A percentile compares a stretch with the other conserved stretches of the same genome.
phyloP scores from a whole-genome alignment of 2,329 filamentous ascomycete species.

The Orbilia ellipsospora region DNA sequence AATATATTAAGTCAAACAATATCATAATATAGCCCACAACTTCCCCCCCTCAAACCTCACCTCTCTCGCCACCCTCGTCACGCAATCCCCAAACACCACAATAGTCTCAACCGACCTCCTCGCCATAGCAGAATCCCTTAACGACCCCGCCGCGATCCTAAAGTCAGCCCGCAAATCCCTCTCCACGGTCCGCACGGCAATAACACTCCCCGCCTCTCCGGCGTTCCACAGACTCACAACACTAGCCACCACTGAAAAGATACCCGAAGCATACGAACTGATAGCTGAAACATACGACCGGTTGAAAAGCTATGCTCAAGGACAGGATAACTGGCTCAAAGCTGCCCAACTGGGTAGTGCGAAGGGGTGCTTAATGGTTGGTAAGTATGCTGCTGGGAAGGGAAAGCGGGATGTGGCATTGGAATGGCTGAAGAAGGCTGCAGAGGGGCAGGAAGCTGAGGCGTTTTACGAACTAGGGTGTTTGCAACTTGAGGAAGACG shows the following conservation, averaged over 20 bases:
- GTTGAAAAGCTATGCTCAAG: not conserved
- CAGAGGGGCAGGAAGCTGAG: slow-evolving; percentile 45
- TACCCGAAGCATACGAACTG: slow-evolving; percentile 38
- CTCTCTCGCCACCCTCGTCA: slow-evolving; percentile 36
- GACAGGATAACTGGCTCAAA: slow-evolving; percentile 32
- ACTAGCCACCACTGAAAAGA: slow-evolving; percentile 10
- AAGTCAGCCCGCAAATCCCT: slow-evolving; percentile 22
- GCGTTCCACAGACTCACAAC: slow-evolving; percentile 22
- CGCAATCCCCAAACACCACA: not conserved
- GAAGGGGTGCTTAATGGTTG: slow-evolving; percentile 29
- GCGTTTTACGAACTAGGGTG: slow-evolving; percentile 55
- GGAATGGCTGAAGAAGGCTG: slow-evolving; percentile 52
- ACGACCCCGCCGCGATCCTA: slow-evolving; percentile 47
- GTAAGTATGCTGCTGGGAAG: not conserved
- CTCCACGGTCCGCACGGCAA: not conserved
- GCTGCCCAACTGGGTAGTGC: slow-evolving; percentile 35
- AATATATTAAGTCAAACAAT: not conserved
- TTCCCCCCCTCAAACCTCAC: slow-evolving; percentile 47
- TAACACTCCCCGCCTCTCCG: slow-evolving; percentile 11
- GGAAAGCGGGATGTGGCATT: slow-evolving; percentile 43
- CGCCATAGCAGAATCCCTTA: slow-evolving; percentile 30
- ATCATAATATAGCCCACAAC: slow-evolving; percentile 22
- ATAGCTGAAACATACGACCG: slow-evolving; percentile 32
- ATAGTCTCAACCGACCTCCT: slow-evolving; percentile 26
- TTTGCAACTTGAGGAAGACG: slow-evolving; percentile 29